These are phyloP conservation scores for Saccharomycopsis sp. DNA, from an alignment of 805 yeast species.

Conservation along the genomic window DNA sequence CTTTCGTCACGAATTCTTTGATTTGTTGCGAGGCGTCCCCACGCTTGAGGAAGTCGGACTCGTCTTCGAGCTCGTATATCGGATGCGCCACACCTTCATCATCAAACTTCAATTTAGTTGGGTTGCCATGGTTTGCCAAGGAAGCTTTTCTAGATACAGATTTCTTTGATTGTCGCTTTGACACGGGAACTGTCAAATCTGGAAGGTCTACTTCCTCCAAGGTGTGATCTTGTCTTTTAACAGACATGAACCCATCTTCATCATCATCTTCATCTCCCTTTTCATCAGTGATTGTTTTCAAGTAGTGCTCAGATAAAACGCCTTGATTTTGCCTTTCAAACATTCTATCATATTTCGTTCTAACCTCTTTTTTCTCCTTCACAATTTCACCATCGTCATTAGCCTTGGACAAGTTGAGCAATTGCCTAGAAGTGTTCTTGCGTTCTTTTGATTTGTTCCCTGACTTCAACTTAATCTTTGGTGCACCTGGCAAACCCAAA, in stretches of 20 bases:
- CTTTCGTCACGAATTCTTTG: constrained; percentile 54
- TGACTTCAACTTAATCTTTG: constrained; percentile 71
- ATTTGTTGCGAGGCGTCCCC: constrained; percentile 67
- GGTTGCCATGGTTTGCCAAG: constrained; percentile 48
- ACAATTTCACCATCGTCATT: constrained; percentile 57
- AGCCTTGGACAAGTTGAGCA: constrained; percentile 46
- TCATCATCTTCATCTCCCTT: constrained; percentile 30
- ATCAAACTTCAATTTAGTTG: constrained; percentile 73
- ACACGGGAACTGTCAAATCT: constrained; percentile 52
- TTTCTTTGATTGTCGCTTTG: constrained; percentile 76
- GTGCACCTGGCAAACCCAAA: constrained; percentile 93
- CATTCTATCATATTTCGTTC: constrained; percentile 92
- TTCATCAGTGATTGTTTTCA: constrained; percentile 50
- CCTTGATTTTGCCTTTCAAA: constrained; percentile 91
- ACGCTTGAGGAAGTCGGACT: constrained; percentile 66
- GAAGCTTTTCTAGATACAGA: constrained; percentile 82
- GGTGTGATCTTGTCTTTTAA: constrained; percentile 71
- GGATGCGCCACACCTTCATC: constrained; percentile 94
- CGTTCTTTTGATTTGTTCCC: constrained; percentile 47
- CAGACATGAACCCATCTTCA: constrained; percentile 64
- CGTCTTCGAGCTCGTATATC: constrained; percentile 82
- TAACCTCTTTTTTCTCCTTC: constrained; percentile 39
- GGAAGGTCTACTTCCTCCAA: constrained; percentile 58
- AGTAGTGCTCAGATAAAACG: constrained; percentile 81
- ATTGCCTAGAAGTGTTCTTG: constrained; percentile 74